Conservation (phyloP, 2,329 filamentous ascomycete genomes). For the Fusarium nurragi region DNA sequence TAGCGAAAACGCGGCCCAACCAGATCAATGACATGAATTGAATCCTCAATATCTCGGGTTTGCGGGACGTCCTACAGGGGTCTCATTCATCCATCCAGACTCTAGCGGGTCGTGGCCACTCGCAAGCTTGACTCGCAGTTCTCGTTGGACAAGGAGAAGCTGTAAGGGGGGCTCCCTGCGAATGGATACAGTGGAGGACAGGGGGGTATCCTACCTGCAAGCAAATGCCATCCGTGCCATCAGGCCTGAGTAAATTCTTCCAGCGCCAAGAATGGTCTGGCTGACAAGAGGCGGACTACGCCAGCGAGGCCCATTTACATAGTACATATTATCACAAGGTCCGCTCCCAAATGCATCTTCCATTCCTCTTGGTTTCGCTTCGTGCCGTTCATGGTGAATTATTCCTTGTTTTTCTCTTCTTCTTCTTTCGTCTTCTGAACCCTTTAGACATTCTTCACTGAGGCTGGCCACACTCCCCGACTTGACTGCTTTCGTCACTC, state of each 20-base stretch:
- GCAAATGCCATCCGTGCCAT: background rate
- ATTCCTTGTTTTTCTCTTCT: slow-evolving; percentile 8
- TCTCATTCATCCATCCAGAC: slow-evolving; percentile 3
- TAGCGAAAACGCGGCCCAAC: slow-evolving; percentile 5
- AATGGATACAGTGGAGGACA: background rate
- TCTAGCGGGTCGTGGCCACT: slow-evolving; percentile 18
- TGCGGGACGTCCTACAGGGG: slow-evolving; percentile 18
- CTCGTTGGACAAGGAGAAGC: slow-evolving; percentile 7
- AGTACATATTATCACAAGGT: slow-evolving; percentile 43
- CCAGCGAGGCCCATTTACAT: slow-evolving; percentile 26
- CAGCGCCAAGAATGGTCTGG: slow-evolving; percentile 2
- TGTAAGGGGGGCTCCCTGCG: slow-evolving; percentile 19
- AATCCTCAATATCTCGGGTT: slow-evolving; percentile 20
- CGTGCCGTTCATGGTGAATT: slow-evolving; percentile 27
- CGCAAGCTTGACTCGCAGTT: background rate
- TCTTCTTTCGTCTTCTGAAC: slow-evolving; percentile 10
- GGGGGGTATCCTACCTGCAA: background rate
- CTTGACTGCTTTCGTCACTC: slow-evolving; percentile 17
- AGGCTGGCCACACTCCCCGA: slow-evolving; percentile 29
- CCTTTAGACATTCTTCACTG: slow-evolving; percentile 27
- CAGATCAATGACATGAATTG: slow-evolving; percentile 18
- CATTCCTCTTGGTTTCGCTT: slow-evolving; percentile 29
- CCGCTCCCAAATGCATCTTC: slow-evolving; percentile 29
- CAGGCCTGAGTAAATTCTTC: slow-evolving; percentile 4
- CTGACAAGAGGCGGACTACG: slow-evolving; percentile 1